Evolutionary conservation across 495 filamentous ascomycete genomes (phyloP), one percentile per base, ranked within the genome.

Genomic region (Cercophora samala): DNA sequence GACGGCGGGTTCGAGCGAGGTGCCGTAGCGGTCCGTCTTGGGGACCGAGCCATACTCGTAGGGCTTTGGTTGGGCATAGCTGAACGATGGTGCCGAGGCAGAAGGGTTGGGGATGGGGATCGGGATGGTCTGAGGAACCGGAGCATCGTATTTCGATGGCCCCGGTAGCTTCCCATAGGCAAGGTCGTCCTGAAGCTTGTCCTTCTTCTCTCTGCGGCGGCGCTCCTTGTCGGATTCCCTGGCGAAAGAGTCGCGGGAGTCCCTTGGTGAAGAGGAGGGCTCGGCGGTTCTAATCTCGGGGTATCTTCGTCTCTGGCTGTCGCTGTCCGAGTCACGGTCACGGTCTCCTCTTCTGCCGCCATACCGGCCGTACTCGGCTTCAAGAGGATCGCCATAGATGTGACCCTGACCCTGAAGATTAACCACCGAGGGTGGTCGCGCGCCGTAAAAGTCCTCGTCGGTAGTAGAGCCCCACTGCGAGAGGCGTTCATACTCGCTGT

Each of bases 21-120:
- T 67, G 51, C 68, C 64, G 69, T 83, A 83, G 32, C 81, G 81
- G 9, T 78, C 71, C 67, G 84, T 83, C 54, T 75, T 77, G 58
- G 81, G 69, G 42, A 78, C 82, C 67, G 77, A 77, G 18, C 81
- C 78, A 65, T 89, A 87, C 59, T 83, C 79, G 69, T 79, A 87
- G 53, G 74, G 77, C 26, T 78, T 77, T 0, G 84, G 80, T 67
- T 80, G 76, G 19, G 80, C 79, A 75, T 89, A 88, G 58, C 63
- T 75, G 63, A 73, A 78, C 65, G 25, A 70, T 37, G 26, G 69
- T 18, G 37, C 13, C 37, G 37, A 46, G 8, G 37, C 37, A 13
- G 37, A 46, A 11, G 37, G 37, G 37, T 46, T 46, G 9, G 37
- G 37, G 15, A 46, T 46, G 3, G 37, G 37, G 15, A 46, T 46